Base-by-base conservation (phyloP, 768 basidiomycete species). In the Boletus insuetus region DNA sequence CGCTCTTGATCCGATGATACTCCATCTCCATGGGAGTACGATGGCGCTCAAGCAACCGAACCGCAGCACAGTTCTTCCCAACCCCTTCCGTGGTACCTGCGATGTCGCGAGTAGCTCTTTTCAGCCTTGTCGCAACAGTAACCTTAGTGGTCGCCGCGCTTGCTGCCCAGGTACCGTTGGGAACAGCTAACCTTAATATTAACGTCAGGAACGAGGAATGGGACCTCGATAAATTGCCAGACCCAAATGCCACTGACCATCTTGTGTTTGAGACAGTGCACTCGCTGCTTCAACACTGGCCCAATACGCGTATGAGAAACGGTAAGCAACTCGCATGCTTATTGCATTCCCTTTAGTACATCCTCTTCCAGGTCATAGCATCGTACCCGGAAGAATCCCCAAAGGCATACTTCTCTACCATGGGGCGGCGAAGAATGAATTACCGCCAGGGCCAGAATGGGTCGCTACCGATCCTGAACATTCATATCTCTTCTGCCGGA, bases 241-340 rank as follows among this genome's bases (percentile, higher is more conserved):
- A 58, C 32, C 54, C 60, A 10, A 65, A 68, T 53, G 56, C 58
- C 12, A 75, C 74, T 2, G 53, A 60, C n/a, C 55, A 63, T 42
- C 55, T 64, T 31, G 53, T 66, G 2, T 65, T 66, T 41, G 60
- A 67, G 61, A 54, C 68, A 58, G 54, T 66, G 60, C 24, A 60
- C 67, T 40, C 59, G 66, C 17, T 66, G 0, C 65, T 77, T 12
- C 76, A 79, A 44, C 76, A 73, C 53, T 79, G 78, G 77, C 73
- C 75, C 13, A 77, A 79, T 49, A 77, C 77, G 0, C 73, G 76
- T 4, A 77, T 78, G 64, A 69, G 77, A 47, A 78, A 78, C 60
- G 77, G 77, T 76, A 47, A 46, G 69, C 9, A 4, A 8, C 12
- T 3, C 0, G 44, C 37, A 4, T 51, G 51, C 12, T 56, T 60